phyloP scores from a whole-genome alignment of 805 yeast species.

The Pichia pseudocactophila region DNA sequence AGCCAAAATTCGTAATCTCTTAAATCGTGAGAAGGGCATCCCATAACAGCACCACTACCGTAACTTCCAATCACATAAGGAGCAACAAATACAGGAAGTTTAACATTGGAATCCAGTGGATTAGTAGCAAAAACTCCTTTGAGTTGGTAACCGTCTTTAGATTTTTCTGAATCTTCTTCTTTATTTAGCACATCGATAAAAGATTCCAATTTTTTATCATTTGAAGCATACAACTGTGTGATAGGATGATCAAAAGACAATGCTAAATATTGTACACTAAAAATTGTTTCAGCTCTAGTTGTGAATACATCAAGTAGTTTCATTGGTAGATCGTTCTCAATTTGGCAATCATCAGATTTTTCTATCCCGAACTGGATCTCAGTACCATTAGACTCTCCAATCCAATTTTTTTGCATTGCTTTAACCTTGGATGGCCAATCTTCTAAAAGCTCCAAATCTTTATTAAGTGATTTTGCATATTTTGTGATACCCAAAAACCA shows the following conservation, averaged over 20 bases:
- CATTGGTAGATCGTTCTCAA: slow-evolving; percentile 6
- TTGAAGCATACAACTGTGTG: slow-evolving; percentile 30
- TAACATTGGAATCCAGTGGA: slow-evolving; percentile 44
- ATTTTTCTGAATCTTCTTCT: slow-evolving; percentile 28
- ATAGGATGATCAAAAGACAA: slow-evolving; percentile 65
- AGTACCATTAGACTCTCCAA: slow-evolving; percentile 80
- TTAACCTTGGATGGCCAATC: slow-evolving; percentile 88
- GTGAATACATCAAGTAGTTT: slow-evolving; percentile 54
- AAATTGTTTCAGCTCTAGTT: slow-evolving; percentile 83
- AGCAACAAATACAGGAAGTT: slow-evolving; percentile 76
- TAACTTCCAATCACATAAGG: slow-evolving; percentile 81
- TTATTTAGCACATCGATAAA: slow-evolving; percentile 37
- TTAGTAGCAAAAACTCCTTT: slow-evolving; percentile 36
- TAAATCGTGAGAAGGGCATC: slow-evolving; percentile 89
- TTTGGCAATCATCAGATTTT: slow-evolving; percentile 9
- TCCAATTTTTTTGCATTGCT: slow-evolving; percentile 90
- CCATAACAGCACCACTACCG: slow-evolving; percentile 96
- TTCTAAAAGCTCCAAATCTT: slow-evolving; percentile 51
- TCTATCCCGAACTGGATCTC: slow-evolving; percentile 43
- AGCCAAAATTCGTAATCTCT: slow-evolving; percentile 81
- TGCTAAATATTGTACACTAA: slow-evolving; percentile 77
- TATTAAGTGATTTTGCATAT: slow-evolving; percentile 57
- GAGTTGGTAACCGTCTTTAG: slow-evolving; percentile 55
- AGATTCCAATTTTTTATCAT: slow-evolving; percentile 32
- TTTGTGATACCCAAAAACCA: slow-evolving; percentile 92